Evolutionary conservation across 208 protist species (phyloP), one percentile per base, ranked within the genome.

Genomic region (Leishmania braziliensis): DNA sequence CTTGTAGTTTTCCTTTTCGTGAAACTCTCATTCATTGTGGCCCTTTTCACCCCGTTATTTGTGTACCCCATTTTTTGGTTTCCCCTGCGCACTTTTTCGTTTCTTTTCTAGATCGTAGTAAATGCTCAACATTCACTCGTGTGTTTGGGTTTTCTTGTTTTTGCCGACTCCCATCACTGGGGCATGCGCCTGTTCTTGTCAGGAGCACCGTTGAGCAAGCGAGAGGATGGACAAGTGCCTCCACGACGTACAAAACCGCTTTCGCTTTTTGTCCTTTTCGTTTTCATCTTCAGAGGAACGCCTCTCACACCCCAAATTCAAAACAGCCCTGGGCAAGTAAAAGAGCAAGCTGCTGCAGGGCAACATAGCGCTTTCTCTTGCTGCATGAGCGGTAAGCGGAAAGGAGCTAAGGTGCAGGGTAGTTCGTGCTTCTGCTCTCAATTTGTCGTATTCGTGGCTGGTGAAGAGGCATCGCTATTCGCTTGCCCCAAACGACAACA

Each of bases 81-180:
- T 8, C n/a, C 18, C 39, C 3, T 23, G n/a, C 29, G 26, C 9
- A 12, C 29, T 12, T 36, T 20, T 63, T 48, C 9, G 26, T 23
- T 48, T 48, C 9, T 46, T 23, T 48, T 50, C 10, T 73, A 73
- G 69, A 73, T 73, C 53, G 39, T 29, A 51, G 69, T 73, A 73
- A 46, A 73, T 72, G 23, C 69, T 54, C 69, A 54, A 36, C 2
- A 48, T 36, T 73, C 69, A 73, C 69, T 73, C 3, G 69, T 26
- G 3, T 73, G 26, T 53, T 54, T 8, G 5, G 29, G 18, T 6
- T 51, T 18, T 8, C 39, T 29, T 18, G 6, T 3, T 73, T n/a
- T 53, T 46, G 36, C 58, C 3, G 4, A 6, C 58, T 46, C 58
- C 23, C 3, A 63, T 29, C 58, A 4, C 58, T 33, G 26, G 26